phyloP scores from a whole-genome alignment of 2,329 filamentous ascomycete species.

The Colletotrichum eleusines region DNA sequence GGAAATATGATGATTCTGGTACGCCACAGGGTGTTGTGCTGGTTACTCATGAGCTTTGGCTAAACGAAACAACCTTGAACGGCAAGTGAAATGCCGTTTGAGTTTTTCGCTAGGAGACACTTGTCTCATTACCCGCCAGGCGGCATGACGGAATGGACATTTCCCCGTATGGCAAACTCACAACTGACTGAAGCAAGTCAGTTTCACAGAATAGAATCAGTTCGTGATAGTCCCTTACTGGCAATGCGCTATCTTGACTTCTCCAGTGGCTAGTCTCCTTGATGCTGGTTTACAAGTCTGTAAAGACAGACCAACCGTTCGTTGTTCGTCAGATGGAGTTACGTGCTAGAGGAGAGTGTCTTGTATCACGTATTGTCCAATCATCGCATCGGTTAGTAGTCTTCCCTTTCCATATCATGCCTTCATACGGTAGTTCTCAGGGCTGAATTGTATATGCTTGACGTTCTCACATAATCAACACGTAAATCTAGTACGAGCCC shows the following conservation, averaged over 20 bases:
- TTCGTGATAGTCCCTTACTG: no score
- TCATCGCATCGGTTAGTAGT: neutral
- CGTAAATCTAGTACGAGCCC: neutral
- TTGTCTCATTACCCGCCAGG: neutral
- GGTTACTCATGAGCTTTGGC: neutral
- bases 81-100: neutral
- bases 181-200: neutral
- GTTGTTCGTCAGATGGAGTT: neutral
- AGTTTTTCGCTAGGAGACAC: neutral
- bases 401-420: neutral
- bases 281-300: neutral
- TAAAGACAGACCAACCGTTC: neutral
- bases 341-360: neutral
- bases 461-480: neutral
- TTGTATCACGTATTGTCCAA: neutral
- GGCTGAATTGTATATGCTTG: neutral
- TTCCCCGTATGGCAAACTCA: neutral
- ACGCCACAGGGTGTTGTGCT: no score
- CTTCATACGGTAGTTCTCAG: neutral
- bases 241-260: neutral
- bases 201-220: no score
- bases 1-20: neutral
- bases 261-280: neutral
- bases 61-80: neutral
- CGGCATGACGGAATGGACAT: neutral